Base-by-base conservation (phyloP, 495 filamentous ascomycete genomes). In the Aspergillus nidulans region DNA sequence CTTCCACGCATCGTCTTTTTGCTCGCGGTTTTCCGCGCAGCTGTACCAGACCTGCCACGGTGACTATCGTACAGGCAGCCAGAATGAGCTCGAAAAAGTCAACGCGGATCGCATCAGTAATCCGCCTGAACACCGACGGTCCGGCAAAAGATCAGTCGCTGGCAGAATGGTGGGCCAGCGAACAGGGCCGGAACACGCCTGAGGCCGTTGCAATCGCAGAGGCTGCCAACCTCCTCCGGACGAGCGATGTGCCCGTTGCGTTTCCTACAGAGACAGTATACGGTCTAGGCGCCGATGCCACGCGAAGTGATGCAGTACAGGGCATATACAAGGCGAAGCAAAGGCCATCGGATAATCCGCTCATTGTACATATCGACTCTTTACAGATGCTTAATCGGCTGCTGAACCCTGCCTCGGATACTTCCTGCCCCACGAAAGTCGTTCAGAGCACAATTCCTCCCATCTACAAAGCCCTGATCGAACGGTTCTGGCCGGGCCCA, bases 181-280 rank as follows among this genome's bases (percentile, higher is more conserved):
- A 77, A 61, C 66, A 66, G 53, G 56, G 57, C 18, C 62, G 53
- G 19, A 52, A 69, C 6, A 76, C 73, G 0, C 62, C 68, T 3
- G 75, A 77, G 50, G 66, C 69, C 5, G 59, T 63, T 16, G 71
- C 67, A 15, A 70, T 77, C 36, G 65, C 67, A 44, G 72, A 74
- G 58, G 88, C 88, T 6, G 88, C 85, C 12, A 47, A 74, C 10
- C 73, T 80, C 55, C 77, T 95, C 30, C 82, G 71, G 25, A 76
- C 74, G 25, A 82, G 81, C 55, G 77, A 87, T 66, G 74, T 81
- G 23, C 91, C 92, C 16, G 89, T 99, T 39, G 95, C 90, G 8
- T 99, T 99, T 66, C 95, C 94, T 5, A 99, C 95, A 0, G 94
- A 99, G 72, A 99, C 94, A 6, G 94, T 99, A 9, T 99, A 99